Percentiles rank a stretch among this genome's conserved stretches.
Conservation (phyloP, 805 yeast genomes). For the Lipomyces kockii region DNA sequence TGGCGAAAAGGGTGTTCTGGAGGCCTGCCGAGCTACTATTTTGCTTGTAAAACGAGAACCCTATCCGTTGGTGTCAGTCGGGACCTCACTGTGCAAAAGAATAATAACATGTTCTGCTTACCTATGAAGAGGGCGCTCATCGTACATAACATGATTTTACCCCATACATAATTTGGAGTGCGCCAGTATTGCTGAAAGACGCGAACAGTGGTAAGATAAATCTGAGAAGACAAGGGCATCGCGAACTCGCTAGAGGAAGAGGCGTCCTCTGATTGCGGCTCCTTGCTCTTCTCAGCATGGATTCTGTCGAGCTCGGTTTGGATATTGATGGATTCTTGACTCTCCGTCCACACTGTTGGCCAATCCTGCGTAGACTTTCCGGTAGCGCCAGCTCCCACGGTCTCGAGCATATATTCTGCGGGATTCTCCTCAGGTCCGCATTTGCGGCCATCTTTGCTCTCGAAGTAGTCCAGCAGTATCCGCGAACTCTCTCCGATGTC, state of each 20-base stretch:
- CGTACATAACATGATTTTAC: not conserved
- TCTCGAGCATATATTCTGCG: constrained; percentile 87
- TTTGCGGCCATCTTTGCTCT: constrained; percentile 64
- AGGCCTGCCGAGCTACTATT: constrained; percentile 57
- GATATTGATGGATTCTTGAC: not conserved
- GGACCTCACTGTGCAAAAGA: constrained; percentile 54
- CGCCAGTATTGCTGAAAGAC: constrained; percentile 57
- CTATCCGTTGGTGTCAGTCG: constrained; percentile 56
- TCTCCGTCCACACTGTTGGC: constrained; percentile 54
- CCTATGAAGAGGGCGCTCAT: constrained; percentile 1
- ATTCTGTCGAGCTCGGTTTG: constrained; percentile 1
- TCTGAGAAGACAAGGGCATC: constrained; percentile 45
- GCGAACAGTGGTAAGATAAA: constrained; percentile 63
- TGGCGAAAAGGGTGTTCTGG: constrained; percentile 61
- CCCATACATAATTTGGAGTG: constrained; percentile 54
- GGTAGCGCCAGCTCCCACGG: constrained; percentile 49
- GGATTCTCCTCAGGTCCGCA: constrained; percentile 77
- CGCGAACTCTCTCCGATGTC: constrained; percentile 69
- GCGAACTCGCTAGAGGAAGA: constrained; percentile 27
- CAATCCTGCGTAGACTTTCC: constrained; percentile 42
- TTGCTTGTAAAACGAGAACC: constrained; percentile 70
- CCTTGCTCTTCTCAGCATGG: not conserved
- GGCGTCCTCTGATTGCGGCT: not conserved
- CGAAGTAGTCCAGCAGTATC: constrained; percentile 66
- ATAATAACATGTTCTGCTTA: constrained; percentile 44